phyloP scores from a whole-genome alignment of 73 alveolate species.

The Blepharisma japonicum region DNA sequence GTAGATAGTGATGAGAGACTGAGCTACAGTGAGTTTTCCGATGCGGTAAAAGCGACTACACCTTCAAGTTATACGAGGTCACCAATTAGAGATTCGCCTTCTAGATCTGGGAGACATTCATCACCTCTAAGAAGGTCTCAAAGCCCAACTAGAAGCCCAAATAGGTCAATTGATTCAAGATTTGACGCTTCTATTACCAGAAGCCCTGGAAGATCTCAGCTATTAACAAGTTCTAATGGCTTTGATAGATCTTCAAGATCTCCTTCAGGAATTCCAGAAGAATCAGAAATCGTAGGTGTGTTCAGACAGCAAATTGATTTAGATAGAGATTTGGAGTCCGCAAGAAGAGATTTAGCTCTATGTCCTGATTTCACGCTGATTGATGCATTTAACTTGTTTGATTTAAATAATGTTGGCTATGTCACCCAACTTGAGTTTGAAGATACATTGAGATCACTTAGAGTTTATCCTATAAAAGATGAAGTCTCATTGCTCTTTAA shows the following conservation, averaged over 20 bases:
- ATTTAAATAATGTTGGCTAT: conserved; percentile 36
- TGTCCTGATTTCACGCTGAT: conserved; percentile 42
- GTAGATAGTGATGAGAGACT: conserved; percentile 53
- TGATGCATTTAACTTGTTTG: conserved; percentile 48
- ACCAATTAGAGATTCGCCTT: background rate
- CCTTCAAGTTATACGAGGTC: background rate
- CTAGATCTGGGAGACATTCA: background rate
- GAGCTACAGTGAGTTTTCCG: conserved; percentile 43
- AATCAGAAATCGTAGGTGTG: conserved; percentile 36
- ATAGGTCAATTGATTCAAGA: no score
- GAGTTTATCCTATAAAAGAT: conserved; percentile 39
- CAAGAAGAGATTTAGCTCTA: conserved; percentile 38
- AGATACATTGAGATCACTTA: conserved; percentile 4
- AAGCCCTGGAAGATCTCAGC: no score
- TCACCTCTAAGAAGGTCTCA: background rate
- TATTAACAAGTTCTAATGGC: no score
- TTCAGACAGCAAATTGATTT: conserved; percentile 36
- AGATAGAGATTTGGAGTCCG: conserved; percentile 47
- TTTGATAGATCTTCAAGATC: no score
- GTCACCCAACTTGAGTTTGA: conserved; percentile 36
- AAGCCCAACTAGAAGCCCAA: background rate
- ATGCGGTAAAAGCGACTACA: conserved; percentile 33
- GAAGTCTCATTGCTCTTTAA: conserved; percentile 39
- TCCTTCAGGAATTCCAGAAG: conserved; percentile 6
- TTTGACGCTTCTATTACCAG: no score